Evolutionary conservation across 139 green algal species (phyloP).

Genomic region (Asterochloris sp.): DNA sequence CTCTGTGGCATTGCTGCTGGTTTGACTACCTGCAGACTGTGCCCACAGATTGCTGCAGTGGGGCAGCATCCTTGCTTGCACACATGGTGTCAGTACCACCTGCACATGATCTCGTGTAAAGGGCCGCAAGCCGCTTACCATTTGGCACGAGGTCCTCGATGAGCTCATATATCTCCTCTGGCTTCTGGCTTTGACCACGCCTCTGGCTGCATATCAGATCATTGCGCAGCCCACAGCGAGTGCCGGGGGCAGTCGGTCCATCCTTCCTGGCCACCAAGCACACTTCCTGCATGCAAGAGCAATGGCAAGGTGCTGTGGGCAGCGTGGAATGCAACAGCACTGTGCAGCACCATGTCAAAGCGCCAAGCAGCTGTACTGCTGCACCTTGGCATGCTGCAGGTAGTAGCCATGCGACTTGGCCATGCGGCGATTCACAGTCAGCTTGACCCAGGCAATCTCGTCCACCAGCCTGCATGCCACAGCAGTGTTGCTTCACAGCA

Average conservation of each 20-base stretch:
- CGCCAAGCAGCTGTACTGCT: slow-evolving; percentile 43
- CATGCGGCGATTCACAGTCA: slow-evolving; percentile 87
- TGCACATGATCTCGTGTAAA: no score
- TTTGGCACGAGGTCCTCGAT: slow-evolving; percentile 87
- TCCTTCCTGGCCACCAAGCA: slow-evolving; percentile 76
- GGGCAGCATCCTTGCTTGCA: no score
- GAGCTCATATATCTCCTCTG: slow-evolving; percentile 94
- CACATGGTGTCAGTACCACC: no score
- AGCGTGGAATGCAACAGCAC: background rate
- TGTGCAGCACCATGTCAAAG: background rate
- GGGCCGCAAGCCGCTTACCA: slow-evolving; percentile 27
- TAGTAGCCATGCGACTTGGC: slow-evolving; percentile 95
- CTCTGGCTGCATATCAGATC: slow-evolving; percentile 88
- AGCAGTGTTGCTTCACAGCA: background rate
- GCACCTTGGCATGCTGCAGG: slow-evolving; percentile 86
- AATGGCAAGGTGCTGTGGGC: background rate
- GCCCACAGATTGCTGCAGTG: no score
- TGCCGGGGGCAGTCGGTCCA: slow-evolving; percentile 41
- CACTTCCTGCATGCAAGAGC: slow-evolving; percentile 29
- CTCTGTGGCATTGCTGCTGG: background rate
- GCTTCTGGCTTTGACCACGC: slow-evolving; percentile 93
- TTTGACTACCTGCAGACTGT: background rate
- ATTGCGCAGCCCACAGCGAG: slow-evolving; percentile 37
- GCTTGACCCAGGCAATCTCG: slow-evolving; percentile 95
- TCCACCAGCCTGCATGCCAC: slow-evolving; percentile 75